Conservation (phyloP, 306 rosid species). For the Gynostemma pentaphyllum region DNA sequence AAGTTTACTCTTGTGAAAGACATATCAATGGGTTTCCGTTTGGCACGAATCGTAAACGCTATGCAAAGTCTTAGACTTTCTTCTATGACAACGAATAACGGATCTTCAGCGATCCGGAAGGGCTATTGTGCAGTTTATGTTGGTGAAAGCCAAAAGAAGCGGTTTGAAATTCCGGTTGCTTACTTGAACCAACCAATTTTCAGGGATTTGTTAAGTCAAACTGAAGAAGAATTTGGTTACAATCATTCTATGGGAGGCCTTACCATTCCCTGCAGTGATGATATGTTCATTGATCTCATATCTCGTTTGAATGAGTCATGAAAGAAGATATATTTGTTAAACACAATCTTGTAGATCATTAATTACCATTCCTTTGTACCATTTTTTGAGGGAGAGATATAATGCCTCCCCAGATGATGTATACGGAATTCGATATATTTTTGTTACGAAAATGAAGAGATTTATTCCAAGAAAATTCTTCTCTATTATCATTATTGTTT, state of each 20-base stretch:
- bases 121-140: slow-evolving; percentile 11
- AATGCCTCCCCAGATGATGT: slow-evolving; percentile 2
- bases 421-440: neutral
- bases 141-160: neutral
- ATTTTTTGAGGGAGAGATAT: slow-evolving; percentile 5
- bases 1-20: neutral
- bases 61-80: slow-evolving; percentile 3
- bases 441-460: neutral
- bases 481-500: neutral
- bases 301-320: neutral
- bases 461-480: neutral
- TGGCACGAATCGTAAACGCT: neutral
- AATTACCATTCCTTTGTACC: neutral
- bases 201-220: slow-evolving; percentile 5
- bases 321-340: neutral
- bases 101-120: neutral
- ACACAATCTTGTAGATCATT: neutral
- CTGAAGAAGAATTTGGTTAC: slow-evolving; percentile 9
- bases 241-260: slow-evolving; percentile 12
- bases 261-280: slow-evolving; percentile 2
- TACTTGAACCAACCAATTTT: slow-evolving; percentile 7
- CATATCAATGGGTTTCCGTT: neutral
- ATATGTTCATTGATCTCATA: slow-evolving; percentile 5
- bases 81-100: neutral
- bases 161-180: slow-evolving; percentile 4